phyloP scores from a whole-genome alignment of 805 yeast genomes.

The Sugiyamaella chiloensis region DNA sequence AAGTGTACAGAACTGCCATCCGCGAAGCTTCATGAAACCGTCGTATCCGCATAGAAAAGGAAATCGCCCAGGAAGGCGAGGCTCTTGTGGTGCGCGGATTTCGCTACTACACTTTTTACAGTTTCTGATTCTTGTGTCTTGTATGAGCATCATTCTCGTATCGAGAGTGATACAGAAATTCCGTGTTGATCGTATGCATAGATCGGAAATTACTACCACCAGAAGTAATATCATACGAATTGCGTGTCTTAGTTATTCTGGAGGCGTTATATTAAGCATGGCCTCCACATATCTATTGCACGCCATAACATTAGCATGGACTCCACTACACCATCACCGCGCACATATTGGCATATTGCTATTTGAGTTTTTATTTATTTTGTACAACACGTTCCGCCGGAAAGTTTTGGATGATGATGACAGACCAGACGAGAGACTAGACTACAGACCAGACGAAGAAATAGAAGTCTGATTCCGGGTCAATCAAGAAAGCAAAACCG shows the following conservation, averaged over 20 bases:
- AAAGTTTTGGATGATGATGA: not conserved
- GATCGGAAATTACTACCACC: too few species aligned
- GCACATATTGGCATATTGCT: not conserved
- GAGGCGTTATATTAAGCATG: not conserved
- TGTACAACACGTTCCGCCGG: constrained; percentile 3
- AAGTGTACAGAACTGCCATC: not conserved
- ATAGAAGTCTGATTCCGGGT: too few species aligned
- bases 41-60: not conserved
- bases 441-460: too few species aligned
- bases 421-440: too few species aligned
- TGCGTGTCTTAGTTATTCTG: not conserved
- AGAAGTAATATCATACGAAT: too few species aligned
- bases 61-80: not conserved
- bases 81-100: not conserved
- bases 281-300: not conserved
- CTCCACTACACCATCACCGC: too few species aligned
- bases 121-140: not conserved
- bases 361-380: not conserved
- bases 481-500: too few species aligned
- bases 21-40: not conserved
- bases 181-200: too few species aligned
- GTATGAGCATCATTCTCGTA: not conserved
- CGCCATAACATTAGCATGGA: too few species aligned
- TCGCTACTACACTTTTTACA: not conserved
- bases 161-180: too few species aligned